These are phyloP conservation scores for Citrus hindsii DNA, from an alignment of 345 rosid species.

Conservation along the genomic window DNA sequence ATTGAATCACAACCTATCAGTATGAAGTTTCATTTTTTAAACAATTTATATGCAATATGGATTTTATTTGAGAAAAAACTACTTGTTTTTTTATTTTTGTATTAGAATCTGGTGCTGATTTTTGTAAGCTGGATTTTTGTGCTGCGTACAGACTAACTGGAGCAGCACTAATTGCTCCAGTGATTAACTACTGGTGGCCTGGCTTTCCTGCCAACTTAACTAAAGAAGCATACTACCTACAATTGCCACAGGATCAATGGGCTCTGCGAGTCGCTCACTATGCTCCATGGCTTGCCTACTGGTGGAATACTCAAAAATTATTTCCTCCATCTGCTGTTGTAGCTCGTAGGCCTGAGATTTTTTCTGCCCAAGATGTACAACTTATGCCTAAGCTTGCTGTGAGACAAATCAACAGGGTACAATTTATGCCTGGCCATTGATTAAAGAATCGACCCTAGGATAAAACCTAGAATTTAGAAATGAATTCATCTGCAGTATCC, in stretches of 20 bases:
- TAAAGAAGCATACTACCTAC: conserved; percentile 26
- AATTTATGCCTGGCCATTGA: neutral
- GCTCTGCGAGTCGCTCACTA: conserved; percentile 47
- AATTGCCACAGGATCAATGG: conserved; percentile 50
- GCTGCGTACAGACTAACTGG: conserved; percentile 44
- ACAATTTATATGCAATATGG: neutral
- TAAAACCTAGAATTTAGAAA: neutral
- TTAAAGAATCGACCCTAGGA: neutral
- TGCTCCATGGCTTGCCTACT: conserved; percentile 43
- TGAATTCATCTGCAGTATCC: neutral
- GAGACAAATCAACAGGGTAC: conserved; percentile 21
- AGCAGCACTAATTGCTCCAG: conserved; percentile 43
- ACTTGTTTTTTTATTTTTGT: neutral
- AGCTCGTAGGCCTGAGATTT: conserved; percentile 20
- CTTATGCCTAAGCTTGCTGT: conserved; percentile 21
- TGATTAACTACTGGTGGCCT: conserved; percentile 59
- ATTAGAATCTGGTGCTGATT: neutral
- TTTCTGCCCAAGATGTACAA: conserved; percentile 35
- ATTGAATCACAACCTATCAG: neutral
- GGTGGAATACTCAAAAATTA: conserved; percentile 64
- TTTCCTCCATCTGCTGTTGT: conserved; percentile 36
- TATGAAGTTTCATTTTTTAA: neutral
- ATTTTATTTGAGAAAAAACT: neutral
- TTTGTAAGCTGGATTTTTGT: neutral
- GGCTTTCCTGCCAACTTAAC: conserved; percentile 43